Conservation (phyloP, 1,284 basidiomycete species). For the Malassezia restricta region DNA sequence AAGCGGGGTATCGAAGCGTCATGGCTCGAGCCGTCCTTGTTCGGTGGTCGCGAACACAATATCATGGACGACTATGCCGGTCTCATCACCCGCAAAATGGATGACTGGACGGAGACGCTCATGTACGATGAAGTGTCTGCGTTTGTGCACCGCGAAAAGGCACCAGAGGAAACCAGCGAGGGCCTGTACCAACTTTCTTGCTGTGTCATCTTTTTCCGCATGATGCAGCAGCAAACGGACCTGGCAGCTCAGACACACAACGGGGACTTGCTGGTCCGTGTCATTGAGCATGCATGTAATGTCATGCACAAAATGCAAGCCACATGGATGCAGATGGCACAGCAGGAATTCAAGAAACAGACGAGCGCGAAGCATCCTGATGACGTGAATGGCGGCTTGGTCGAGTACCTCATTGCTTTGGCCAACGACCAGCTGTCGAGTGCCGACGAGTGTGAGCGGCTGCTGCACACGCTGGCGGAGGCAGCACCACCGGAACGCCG, state of each 20-base stretch:
- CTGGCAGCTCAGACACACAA: conserved; percentile 90
- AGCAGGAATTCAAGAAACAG: conserved; percentile 75
- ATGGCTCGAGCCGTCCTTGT: conserved; percentile 53
- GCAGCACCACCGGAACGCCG: conserved; percentile 88
- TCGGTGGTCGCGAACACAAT: conserved; percentile 82
- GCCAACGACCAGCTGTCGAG: conserved; percentile 96
- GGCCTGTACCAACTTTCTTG: conserved; percentile 84
- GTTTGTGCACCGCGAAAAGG: conserved; percentile 68
- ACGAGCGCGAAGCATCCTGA: conserved; percentile 65
- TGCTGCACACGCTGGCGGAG: conserved; percentile 72
- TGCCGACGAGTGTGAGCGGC: conserved; percentile 79
- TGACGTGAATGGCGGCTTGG: conserved; percentile 72
- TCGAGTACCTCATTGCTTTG: conserved; percentile 93
- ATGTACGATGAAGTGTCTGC: conserved; percentile 81
- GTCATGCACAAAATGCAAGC: conserved; percentile 83
- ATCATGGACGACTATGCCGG: conserved; percentile 92
- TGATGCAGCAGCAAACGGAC: conserved; percentile 91
- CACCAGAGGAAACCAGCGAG: conserved; percentile 77
- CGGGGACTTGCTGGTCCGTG: conserved; percentile 78
- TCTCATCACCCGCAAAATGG: conserved; percentile 84
- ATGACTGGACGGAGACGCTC: conserved; percentile 89
- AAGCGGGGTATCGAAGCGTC: conserved; percentile 52
- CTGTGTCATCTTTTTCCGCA: conserved; percentile 88
- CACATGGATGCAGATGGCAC: conserved; percentile 73
- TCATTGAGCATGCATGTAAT: conserved; percentile 73